phyloP scores from a whole-genome alignment of 306 rosid species.

The Malus sylvestris region DNA sequence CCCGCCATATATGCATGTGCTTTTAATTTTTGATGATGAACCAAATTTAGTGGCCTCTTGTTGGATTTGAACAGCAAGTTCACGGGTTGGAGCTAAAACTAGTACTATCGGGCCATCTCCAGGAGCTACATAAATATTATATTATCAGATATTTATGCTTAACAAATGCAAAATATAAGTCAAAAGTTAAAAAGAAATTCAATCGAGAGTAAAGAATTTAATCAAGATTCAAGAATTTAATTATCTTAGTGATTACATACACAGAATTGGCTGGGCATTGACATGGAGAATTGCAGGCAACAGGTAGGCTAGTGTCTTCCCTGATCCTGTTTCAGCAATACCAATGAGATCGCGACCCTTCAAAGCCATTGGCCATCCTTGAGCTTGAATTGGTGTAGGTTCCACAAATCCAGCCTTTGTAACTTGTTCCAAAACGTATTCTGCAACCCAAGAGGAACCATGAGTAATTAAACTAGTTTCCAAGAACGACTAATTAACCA shows the following conservation, averaged over 20 bases:
- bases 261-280: constrained; percentile 89
- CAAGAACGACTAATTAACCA: not conserved
- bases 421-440: constrained; percentile 84
- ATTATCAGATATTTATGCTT: not conserved
- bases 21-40: constrained; percentile 91
- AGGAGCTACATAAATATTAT: constrained; percentile 49
- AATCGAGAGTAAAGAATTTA: not conserved
- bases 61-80: constrained; percentile 96
- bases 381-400: constrained; percentile 97
- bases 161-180: not conserved
- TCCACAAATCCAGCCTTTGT: constrained; percentile 82
- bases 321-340: constrained; percentile 98
- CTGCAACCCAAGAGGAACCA: constrained; percentile 28
- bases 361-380: constrained; percentile 99
- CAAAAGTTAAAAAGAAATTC: not conserved
- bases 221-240: not conserved
- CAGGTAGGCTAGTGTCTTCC: constrained; percentile 93
- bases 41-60: constrained; percentile 94
- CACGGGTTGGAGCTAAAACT: constrained; percentile 96
- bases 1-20: constrained; percentile 95
- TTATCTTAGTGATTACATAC: constrained; percentile 19
- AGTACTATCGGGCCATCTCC: constrained; percentile 99
- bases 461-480: not conserved
- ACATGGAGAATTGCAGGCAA: constrained; percentile 98
- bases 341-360: constrained; percentile 96